These are phyloP conservation scores for Neoboletus brunneissimus DNA, from an alignment of 768 basidiomycete species.

Conservation along the genomic window DNA sequence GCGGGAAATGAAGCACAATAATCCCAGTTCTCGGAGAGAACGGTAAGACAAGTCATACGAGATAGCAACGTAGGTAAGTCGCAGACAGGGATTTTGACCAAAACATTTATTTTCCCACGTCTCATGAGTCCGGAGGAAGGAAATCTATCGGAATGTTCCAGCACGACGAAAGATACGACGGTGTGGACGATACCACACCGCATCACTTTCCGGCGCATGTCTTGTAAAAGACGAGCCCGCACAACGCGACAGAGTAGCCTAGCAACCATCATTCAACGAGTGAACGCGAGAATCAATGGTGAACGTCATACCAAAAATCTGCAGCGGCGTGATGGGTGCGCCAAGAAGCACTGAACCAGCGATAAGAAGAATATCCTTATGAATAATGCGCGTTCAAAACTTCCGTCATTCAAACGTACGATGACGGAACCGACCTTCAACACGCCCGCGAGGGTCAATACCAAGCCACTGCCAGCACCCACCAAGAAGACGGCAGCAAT, in stretches of 20 bases:
- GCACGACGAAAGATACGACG: neutral
- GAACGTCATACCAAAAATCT: slow-evolving; percentile 65
- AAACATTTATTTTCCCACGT: neutral
- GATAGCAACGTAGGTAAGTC: neutral
- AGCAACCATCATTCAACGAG: neutral
- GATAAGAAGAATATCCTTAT: slow-evolving; percentile 87
- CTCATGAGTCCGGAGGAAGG: neutral
- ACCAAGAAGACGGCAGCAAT: slow-evolving; percentile 94
- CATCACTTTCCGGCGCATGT: slow-evolving; percentile 60
- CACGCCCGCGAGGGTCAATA: slow-evolving; percentile 91
- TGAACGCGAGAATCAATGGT: neutral
- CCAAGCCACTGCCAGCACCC: slow-evolving; percentile 80
- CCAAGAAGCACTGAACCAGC: slow-evolving; percentile 84
- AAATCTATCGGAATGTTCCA: neutral
- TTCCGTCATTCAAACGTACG: neutral
- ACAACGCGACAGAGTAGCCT: slow-evolving; percentile 88
- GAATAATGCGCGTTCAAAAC: slow-evolving; percentile 28
- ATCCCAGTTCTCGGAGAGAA: neutral
- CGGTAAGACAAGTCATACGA: neutral
- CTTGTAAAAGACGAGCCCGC: slow-evolving; percentile 83
- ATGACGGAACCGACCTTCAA: slow-evolving; percentile 60
- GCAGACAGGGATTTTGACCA: neutral
- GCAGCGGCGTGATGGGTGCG: slow-evolving; percentile 73
- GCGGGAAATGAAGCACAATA: neutral
- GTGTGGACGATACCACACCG: neutral